phyloP scores from a whole-genome alignment of 163 green algal species.

The Scenedesmus sp. region DNA sequence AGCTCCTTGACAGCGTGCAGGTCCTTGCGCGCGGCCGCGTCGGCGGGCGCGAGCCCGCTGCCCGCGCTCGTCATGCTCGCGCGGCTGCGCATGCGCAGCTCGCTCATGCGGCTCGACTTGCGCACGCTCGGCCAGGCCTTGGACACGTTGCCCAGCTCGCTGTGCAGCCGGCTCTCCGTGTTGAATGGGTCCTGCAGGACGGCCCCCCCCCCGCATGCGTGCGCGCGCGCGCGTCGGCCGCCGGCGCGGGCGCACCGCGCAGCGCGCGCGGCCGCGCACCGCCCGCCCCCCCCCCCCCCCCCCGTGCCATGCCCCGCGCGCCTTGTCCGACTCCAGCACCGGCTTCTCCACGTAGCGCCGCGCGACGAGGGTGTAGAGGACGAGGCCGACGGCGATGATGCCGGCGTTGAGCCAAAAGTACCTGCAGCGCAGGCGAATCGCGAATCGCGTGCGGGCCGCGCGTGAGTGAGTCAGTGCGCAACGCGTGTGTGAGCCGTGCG shows the following conservation, averaged over 20 bases:
- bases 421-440: conserved; percentile 32
- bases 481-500: too few species aligned
- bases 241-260: too few species aligned
- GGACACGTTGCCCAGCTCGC: conserved; percentile 38
- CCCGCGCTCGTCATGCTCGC: conserved; percentile 2
- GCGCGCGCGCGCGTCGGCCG: too few species aligned
- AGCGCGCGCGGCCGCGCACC: too few species aligned
- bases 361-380: conserved; percentile 29
- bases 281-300: too few species aligned
- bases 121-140: conserved; percentile 28
- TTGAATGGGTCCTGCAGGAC: conserved; percentile 45
- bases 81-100: conserved; percentile 25
- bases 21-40: too few species aligned
- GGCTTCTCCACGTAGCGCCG: conserved; percentile 31
- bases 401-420: conserved; percentile 30
- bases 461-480: too few species aligned
- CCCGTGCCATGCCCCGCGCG: too few species aligned
- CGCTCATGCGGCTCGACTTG: conserved; percentile 32
- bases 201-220: too few species aligned
- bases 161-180: conserved; percentile 14
- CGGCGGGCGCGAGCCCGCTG: too few species aligned
- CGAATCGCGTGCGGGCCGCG: too few species aligned
- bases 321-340: not conserved
- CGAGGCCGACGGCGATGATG: conserved; percentile 23
- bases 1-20: too few species aligned